Evolutionary conservation across 768 basidiomycete species (phyloP), one percentile per base, ranked within the genome.

Genomic region (Macrolepiota fuliginosa): DNA sequence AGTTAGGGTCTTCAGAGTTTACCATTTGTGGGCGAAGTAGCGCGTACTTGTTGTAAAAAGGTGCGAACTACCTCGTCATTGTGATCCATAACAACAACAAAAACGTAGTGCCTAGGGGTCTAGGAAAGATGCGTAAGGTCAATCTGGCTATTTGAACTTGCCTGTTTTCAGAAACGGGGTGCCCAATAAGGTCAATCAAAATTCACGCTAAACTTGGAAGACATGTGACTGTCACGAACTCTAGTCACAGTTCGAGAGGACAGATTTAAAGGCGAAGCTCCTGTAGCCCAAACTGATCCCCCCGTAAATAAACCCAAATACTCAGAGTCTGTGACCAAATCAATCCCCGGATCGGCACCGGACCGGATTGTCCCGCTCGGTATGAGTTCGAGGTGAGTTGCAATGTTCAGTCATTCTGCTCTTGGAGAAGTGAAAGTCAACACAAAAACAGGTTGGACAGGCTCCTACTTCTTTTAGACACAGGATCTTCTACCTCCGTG

Each of bases 381-480:
- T 69, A 91, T 91, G 90, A 89, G 89, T 74, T 91, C 90, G 67
- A 88, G 90, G 90, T 88, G 47, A 62, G 66, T 66, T 15, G 71
- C 62, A 63, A 58, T 63, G 25, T 63, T 50, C 37, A 22, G 15
- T 40, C 40, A 36, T 27, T 3, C 56, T 13, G 25, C 32, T 56
- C 13, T 24, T 29, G 19, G 15, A 11, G 22, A n/a, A n/a, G 37
- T 51, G n/a, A 46, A 51, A n/a, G 5, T 24, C 22, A 3, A 35
- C n/a, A 52, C 12, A n/a, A 13, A 42, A 57, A 4, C 69, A 96
- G 96, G 80, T 88, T 98, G 80, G 97, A 98, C 83, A 89, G 97
- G 75, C 90, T 99, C 79, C 88, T 99, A 72, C 84, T 93, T 69
- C 84, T 99, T 49, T 86, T 99, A 64, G 96, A 98, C 73, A 95